A percentile compares a stretch with the other conserved stretches of the same genome.
Conservation (phyloP, 2,329 filamentous ascomycete genomes). For the Penicillium occitanis region DNA sequence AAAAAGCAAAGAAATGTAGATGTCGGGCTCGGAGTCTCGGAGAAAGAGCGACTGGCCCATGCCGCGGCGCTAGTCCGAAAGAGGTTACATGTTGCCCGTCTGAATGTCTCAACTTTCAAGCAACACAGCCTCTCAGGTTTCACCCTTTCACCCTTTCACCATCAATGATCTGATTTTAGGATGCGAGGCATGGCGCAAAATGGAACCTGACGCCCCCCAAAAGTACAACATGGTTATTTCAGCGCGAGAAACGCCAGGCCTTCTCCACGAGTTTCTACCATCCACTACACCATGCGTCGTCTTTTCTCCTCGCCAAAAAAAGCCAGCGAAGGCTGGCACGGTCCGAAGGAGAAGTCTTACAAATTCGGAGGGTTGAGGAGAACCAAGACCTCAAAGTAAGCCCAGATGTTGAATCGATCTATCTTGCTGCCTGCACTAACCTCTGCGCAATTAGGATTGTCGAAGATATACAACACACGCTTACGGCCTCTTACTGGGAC, state of each 20-base stretch:
- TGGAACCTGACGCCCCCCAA: neutral
- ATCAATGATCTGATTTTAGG: neutral
- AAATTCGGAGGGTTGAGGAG: constrained; percentile 32
- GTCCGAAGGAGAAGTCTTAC: constrained; percentile 32
- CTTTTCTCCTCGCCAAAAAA: constrained; percentile 32
- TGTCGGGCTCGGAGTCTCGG: constrained; percentile 3
- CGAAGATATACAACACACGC: neutral
- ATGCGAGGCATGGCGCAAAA: constrained; percentile 1
- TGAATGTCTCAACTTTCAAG: constrained; percentile 3
- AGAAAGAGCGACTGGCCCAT: neutral
- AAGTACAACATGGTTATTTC: constrained; percentile 7
- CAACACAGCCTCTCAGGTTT: constrained; percentile 7
- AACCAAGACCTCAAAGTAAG: constrained; percentile 23
- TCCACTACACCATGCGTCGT: constrained; percentile 35
- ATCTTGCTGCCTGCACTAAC: neutral
- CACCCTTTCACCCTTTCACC: neutral
- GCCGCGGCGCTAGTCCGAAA: constrained; percentile 7
- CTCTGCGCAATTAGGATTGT: neutral
- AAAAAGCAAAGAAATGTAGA: neutral
- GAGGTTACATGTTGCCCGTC: constrained; percentile 2
- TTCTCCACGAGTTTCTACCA: neutral
- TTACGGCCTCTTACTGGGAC: constrained; percentile 38
- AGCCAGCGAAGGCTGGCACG: constrained; percentile 36
- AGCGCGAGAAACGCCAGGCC: neutral
- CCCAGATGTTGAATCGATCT: neutral